Conservation (phyloP, 129 eudicot genomes). For the Logfia minima region DNA sequence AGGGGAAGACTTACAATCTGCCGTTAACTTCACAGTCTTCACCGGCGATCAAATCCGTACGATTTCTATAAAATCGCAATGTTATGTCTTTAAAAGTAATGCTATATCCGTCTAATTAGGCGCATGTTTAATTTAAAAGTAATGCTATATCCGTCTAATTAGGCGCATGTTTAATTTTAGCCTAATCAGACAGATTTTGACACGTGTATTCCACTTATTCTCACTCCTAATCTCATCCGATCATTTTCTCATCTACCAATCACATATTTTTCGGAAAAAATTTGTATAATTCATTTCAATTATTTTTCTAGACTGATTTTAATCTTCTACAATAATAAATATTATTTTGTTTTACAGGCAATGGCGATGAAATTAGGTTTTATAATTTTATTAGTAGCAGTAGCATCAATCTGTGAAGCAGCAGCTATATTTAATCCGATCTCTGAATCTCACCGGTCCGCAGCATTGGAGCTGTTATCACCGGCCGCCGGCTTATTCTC, state of each 20-base stretch:
- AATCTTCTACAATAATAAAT: no score
- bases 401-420: conserved; percentile 55
- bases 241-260: no score
- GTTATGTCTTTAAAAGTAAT: not conserved
- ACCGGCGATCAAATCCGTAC: not conserved
- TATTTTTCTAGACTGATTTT: not conserved
- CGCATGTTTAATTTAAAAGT: no score
- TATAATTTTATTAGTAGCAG: conserved; percentile 36
- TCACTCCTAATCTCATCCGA: no score
- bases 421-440: conserved; percentile 60
- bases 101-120: no score
- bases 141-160: no score
- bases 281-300: not conserved
- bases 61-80: not conserved
- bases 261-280: no score
- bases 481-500: conserved; percentile 54
- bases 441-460: conserved; percentile 73
- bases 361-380: conserved; percentile 60
- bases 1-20: not conserved
- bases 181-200: no score
- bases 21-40: not conserved
- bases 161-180: no score
- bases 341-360: conserved; percentile 16
- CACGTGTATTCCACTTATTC: no score
- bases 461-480: conserved; percentile 59